phyloP scores from a whole-genome alignment of 371 early-diverging fungal genomes.

The Chytridium lagenaria region DNA sequence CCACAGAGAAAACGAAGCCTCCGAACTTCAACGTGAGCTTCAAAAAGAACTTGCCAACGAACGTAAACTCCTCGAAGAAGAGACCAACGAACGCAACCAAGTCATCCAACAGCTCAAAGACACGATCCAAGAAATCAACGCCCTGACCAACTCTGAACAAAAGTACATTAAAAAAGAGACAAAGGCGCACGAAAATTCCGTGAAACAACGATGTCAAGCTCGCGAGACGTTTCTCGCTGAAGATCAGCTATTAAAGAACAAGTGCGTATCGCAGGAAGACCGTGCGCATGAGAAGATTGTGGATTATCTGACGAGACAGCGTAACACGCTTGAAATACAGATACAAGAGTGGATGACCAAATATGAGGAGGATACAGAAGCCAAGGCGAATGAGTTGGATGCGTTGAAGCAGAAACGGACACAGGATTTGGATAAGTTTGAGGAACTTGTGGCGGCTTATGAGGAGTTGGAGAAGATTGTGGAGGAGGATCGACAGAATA shows the following conservation, averaged over 20 bases:
- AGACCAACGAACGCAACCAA: slow-evolving; percentile 53
- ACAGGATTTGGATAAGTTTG: slow-evolving; percentile 59
- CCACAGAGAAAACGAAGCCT: slow-evolving; percentile 57
- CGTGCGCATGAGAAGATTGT: slow-evolving; percentile 55
- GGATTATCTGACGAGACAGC: slow-evolving; percentile 52
- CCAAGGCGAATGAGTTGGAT: slow-evolving; percentile 56
- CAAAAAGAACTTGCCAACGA: slow-evolving; percentile 53
- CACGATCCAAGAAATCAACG: slow-evolving; percentile 63
- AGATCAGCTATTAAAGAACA: slow-evolving; percentile 32
- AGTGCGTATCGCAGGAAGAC: slow-evolving; percentile 49
- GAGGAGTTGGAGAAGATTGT: slow-evolving; percentile 59
- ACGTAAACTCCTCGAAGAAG: slow-evolving; percentile 53
- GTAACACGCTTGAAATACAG: slow-evolving; percentile 51
- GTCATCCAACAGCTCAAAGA: slow-evolving; percentile 65
- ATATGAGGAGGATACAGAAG: slow-evolving; percentile 64
- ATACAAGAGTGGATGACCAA: slow-evolving; percentile 64
- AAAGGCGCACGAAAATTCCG: slow-evolving; percentile 58
- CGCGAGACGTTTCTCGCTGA: slow-evolving; percentile 44
- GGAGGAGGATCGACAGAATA: slow-evolving; percentile 53
- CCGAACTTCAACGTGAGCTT: slow-evolving; percentile 50
- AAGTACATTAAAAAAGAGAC: slow-evolving; percentile 64
- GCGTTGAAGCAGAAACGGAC: slow-evolving; percentile 52
- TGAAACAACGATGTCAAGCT: slow-evolving; percentile 43
- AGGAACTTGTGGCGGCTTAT: slow-evolving; percentile 55
- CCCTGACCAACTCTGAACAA: slow-evolving; percentile 60